Base-by-base conservation (phyloP, 1,284 basidiomycete species). In the Gastroboletus turbinatus region DNA sequence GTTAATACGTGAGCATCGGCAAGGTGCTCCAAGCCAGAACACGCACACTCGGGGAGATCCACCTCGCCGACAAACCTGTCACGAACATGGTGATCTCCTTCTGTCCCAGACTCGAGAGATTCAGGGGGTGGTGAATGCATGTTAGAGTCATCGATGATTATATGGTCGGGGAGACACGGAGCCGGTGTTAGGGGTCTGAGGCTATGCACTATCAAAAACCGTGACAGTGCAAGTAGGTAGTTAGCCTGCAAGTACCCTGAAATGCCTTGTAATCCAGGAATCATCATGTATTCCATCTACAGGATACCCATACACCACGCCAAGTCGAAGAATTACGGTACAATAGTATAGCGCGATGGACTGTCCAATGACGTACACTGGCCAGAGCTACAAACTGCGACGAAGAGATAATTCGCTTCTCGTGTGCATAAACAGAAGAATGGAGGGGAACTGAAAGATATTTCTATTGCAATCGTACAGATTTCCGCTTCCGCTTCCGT, bases 41-140 rank as follows among this genome's bases (percentile, higher is more conserved):
- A 43, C 78, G 73, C 74, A 85, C 87, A 75, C 70, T 88, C 84
- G 16, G 81, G 83, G 8, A 87, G 74, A 57, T 84, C 78, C 16
- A 88, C 74, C 32, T 88, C 83, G 9, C 85, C 87, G 7, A 88
- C 82, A 61, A 81, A 88, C 16, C 68, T 68, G 35, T 60, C 66
- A 46, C 63, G 63, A 53, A 57, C 38, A 19, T 39, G 5, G 23
- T 27, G 14, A 29, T 35, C 30, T 6, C 23, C 16, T 11, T 25
- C 17, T 19, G 17, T 42, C 35, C 16, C 33, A 8, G 16, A 17
- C 16, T 17, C 23, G 27, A 44, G 36, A 14, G 11, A 44, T 11
- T 44, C 38, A 19, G 47, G 16, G 7, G 5, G 27, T 8, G 35
- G 32, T 36, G 45, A 32, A 27, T 39, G 30, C 36, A 53, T 38